These are phyloP conservation scores for Zoysia pacifica DNA, from an alignment of 176 grass and related monocot genomes.

Conservation along the genomic window DNA sequence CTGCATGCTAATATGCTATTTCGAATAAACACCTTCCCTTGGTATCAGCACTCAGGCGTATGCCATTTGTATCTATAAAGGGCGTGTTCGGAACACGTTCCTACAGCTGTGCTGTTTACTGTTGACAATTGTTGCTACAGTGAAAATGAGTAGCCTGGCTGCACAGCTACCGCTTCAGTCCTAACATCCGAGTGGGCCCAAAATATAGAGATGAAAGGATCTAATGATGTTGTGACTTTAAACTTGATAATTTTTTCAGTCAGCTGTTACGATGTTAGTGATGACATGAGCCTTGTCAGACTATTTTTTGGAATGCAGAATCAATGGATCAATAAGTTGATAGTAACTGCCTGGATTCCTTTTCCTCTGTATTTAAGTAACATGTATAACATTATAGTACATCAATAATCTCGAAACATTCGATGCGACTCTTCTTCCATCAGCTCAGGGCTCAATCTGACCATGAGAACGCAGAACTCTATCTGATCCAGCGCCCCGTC, in stretches of 20 bases:
- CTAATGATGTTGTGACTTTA: background rate
- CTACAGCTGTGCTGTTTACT: too few species aligned
- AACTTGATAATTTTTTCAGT: background rate
- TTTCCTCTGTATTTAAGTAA: constrained; percentile 32
- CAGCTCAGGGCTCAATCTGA: constrained; percentile 78
- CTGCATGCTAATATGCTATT: background rate
- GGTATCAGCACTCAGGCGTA: background rate
- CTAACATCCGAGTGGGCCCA: too few species aligned
- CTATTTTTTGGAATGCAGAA: background rate
- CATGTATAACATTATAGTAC: constrained; percentile 13
- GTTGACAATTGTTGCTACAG: too few species aligned
- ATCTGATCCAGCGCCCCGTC: constrained; percentile 74
- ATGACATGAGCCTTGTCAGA: background rate
- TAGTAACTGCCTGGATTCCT: background rate
- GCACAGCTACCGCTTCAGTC: too few species aligned
- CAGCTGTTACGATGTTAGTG: background rate
- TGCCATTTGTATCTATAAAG: background rate
- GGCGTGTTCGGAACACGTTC: too few species aligned
- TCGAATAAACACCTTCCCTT: constrained; percentile 6
- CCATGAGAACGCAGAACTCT: constrained; percentile 93
- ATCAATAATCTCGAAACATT: constrained; percentile 33
- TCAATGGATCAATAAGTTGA: background rate
- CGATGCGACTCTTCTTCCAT: constrained; percentile 48
- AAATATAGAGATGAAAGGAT: background rate
- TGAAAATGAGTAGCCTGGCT: too few species aligned